Evolutionary conservation across 2,329 filamentous ascomycete species (phyloP).

Genomic region (Gyromitra esculenta): DNA sequence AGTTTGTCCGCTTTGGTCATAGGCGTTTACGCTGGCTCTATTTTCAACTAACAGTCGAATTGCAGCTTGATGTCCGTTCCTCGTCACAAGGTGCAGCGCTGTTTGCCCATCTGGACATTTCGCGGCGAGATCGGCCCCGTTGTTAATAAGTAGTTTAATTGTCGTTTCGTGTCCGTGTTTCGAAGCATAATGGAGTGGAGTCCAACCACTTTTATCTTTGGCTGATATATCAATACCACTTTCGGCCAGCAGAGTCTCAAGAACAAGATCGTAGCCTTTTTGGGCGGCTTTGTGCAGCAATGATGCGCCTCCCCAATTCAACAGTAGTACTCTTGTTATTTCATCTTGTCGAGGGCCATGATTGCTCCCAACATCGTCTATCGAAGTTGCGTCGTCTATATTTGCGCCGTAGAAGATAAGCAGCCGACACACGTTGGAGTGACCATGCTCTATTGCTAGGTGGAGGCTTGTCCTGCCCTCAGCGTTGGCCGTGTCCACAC

Average conservation of each 20-base stretch:
- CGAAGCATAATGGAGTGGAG: conserved; percentile 39
- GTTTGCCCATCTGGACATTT: conserved; percentile 4
- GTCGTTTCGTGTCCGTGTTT: conserved; percentile 12
- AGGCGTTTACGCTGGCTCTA: conserved; percentile 49
- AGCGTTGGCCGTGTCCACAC: conserved; percentile 26
- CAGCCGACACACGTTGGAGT: conserved; percentile 3
- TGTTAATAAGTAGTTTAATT: conserved; percentile 15
- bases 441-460: conserved; percentile 49
- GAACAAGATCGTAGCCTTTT: neutral
- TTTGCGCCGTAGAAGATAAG: conserved; percentile 24
- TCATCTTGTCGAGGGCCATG: neutral
- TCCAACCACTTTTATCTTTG: conserved; percentile 35
- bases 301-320: conserved; percentile 15
- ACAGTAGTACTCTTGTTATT: neutral
- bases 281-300: conserved; percentile 5
- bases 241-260: conserved; percentile 14
- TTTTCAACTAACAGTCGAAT: conserved; percentile 47
- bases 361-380: conserved; percentile 3
- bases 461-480: conserved; percentile 52
- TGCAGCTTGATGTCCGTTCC: neutral
- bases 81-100: conserved; percentile 1
- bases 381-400: conserved; percentile 17
- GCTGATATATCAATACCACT: conserved; percentile 18
- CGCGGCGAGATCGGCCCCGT: conserved; percentile 1
- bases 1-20: conserved; percentile 51